These are phyloP conservation scores for Polytrichum commune DNA, from an alignment of 225 moss, liverwort and hornwort species.

Conservation along the genomic window DNA sequence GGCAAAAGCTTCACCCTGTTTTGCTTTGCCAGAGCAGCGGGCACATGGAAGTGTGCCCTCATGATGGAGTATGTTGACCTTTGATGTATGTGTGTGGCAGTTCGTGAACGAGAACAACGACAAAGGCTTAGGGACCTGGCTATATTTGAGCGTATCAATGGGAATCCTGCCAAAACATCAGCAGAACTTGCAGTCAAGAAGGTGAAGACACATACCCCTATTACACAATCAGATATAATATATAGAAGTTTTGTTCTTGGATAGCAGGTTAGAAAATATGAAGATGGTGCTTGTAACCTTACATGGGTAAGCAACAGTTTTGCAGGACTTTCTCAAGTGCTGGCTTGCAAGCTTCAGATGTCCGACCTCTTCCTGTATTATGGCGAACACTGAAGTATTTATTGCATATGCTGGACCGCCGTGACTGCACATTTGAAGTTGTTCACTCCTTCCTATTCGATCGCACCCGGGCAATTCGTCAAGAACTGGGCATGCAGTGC, in stretches of 20 bases:
- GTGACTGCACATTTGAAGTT: slow-evolving; percentile 72
- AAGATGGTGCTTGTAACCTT: slow-evolving; percentile 5
- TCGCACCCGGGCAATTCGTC: slow-evolving; percentile 87
- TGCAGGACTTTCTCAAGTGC: slow-evolving; percentile 92
- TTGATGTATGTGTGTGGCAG: slow-evolving; percentile 29
- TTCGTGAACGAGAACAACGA: slow-evolving; percentile 78
- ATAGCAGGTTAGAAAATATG: background rate
- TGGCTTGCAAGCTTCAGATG: slow-evolving; percentile 77
- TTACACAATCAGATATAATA: slow-evolving; percentile 3
- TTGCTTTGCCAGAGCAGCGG: too few relatives aligned
- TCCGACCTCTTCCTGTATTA: slow-evolving; percentile 82
- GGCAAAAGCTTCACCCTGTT: too few relatives aligned
- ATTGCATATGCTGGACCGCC: slow-evolving; percentile 74
- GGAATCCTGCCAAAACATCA: slow-evolving; percentile 72
- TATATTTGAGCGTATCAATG: slow-evolving; percentile 86
- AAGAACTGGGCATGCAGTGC: slow-evolving; percentile 95
- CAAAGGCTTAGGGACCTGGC: slow-evolving; percentile 90
- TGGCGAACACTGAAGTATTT: slow-evolving; percentile 86
- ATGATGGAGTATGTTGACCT: background rate
- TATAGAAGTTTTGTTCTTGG: background rate
- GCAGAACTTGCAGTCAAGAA: slow-evolving; percentile 93
- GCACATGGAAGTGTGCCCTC: too few relatives aligned
- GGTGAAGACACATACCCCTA: slow-evolving; percentile 34
- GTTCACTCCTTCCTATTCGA: slow-evolving; percentile 92
- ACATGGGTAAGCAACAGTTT: slow-evolving; percentile 54